phyloP scores from a whole-genome alignment of 1,139 yeast genomes.

The Yamadazyma triangularis region DNA sequence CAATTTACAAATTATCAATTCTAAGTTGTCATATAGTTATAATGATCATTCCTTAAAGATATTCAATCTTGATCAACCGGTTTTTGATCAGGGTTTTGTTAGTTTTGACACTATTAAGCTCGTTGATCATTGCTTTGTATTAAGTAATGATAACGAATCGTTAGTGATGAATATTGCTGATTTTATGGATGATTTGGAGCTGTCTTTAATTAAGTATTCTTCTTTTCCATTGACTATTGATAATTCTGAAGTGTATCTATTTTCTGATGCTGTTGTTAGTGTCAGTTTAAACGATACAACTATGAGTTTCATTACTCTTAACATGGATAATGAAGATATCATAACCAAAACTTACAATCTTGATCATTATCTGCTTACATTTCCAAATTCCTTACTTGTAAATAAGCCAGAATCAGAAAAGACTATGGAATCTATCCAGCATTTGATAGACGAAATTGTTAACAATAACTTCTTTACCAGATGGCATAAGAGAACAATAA shows the following conservation, averaged over 20 bases:
- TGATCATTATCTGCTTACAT: conserved; percentile 5
- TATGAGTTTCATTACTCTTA: conserved; percentile 5
- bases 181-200: conserved; percentile 16
- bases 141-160: conserved; percentile 10
- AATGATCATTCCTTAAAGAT: conserved; percentile 5
- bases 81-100: conserved; percentile 5
- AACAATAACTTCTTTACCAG: conserved; percentile 20
- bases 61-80: conserved; percentile 3
- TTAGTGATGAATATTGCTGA: conserved; percentile 27
- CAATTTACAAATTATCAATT: conserved; percentile 3
- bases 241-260: conserved; percentile 7
- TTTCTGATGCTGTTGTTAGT: conserved; percentile 8
- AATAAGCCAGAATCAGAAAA: conserved; percentile 27
- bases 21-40: conserved; percentile 5
- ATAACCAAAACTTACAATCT: conserved; percentile 1
- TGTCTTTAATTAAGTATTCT: conserved; percentile 10
- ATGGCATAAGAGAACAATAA: conserved; percentile 26
- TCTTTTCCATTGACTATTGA: conserved; percentile 8
- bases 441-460: conserved; percentile 26
- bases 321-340: conserved; percentile 5
- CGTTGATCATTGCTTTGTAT: conserved; percentile 4
- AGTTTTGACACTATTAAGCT: conserved; percentile 1
- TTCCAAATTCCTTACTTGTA: conserved; percentile 17
- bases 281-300: conserved; percentile 3
- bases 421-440: conserved; percentile 25